Percentiles rank a stretch among this genome's conserved stretches.
These are phyloP conservation scores for Boletus tomentosulus DNA, from an alignment of 768 basidiomycete genomes.

Conservation along the genomic window DNA sequence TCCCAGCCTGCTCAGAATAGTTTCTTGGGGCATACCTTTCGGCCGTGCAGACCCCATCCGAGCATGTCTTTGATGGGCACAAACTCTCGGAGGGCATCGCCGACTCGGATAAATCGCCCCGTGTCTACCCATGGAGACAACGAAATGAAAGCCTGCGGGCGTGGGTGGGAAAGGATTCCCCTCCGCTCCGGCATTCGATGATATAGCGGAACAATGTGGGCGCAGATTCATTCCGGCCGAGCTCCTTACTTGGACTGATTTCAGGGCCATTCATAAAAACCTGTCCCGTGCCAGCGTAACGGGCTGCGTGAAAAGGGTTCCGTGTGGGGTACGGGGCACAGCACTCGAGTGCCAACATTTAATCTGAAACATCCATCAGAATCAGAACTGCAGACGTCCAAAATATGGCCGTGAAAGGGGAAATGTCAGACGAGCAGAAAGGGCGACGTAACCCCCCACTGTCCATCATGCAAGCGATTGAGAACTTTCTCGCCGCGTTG, in stretches of 20 bases:
- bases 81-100: slow-evolving; percentile 3
- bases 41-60: slow-evolving; percentile 20
- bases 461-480: slow-evolving; percentile 26
- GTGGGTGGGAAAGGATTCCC: slow-evolving; percentile 7
- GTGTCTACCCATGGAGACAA: slow-evolving; percentile 16
- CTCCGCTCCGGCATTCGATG: slow-evolving; percentile 38
- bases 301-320: slow-evolving; percentile 65
- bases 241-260: slow-evolving; percentile 56
- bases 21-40: slow-evolving; percentile 31
- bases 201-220: slow-evolving; percentile 56
- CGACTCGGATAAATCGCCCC: slow-evolving; percentile 11
- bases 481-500: slow-evolving; percentile 32
- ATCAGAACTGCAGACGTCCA: slow-evolving; percentile 20
- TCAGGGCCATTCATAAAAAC: slow-evolving; percentile 52
- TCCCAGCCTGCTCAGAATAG: slow-evolving; percentile 40
- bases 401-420: slow-evolving; percentile 36
- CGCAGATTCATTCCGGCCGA: slow-evolving; percentile 69
- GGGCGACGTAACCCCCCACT: slow-evolving; percentile 14
- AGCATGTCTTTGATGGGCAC: slow-evolving; percentile 23
- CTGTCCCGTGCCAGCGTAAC: slow-evolving; percentile 64
- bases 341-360: slow-evolving; percentile 60
- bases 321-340: slow-evolving; percentile 35
- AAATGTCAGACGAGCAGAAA: slow-evolving; percentile 29
- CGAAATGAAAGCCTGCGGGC: slow-evolving; percentile 14
- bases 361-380: slow-evolving; percentile 39